Percentiles rank a stretch among this genome's conserved stretches.
These are phyloP conservation scores for Heimioporus sp. DNA, from an alignment of 768 basidiomycete species.

Conservation along the genomic window DNA sequence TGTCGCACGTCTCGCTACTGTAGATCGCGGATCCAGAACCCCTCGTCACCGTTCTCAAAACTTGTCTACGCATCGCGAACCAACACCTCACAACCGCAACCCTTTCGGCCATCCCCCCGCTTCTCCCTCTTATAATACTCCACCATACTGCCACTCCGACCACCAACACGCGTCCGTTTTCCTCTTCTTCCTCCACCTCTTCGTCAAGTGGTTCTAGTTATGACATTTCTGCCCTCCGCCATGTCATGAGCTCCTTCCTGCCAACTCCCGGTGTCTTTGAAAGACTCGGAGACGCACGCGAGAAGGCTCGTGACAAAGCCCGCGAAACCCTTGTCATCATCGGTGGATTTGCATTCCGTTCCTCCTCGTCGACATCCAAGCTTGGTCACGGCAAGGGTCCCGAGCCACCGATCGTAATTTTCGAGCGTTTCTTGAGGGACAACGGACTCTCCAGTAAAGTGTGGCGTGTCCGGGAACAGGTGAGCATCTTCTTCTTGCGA, in stretches of 20 bases:
- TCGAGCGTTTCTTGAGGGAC: conserved; percentile 73
- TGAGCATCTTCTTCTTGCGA: conserved; percentile 31
- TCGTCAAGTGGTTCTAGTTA: conserved; percentile 41
- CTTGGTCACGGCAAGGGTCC: conserved; percentile 55
- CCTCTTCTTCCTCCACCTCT: conserved; percentile 53
- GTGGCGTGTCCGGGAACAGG: conserved; percentile 86
- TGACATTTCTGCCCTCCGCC: conserved; percentile 62
- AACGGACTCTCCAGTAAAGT: conserved; percentile 76
- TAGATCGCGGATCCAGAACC: conserved; percentile 75
- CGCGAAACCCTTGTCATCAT: conserved; percentile 73
- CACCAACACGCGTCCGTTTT: conserved; percentile 36
- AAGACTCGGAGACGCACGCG: conserved; percentile 75
- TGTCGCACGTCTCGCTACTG: conserved; percentile 7
- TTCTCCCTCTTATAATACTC: conserved; percentile 62
- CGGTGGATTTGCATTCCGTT: conserved; percentile 68
- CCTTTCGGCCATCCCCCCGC: conserved; percentile 62
- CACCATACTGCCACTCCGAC: conserved; percentile 30
- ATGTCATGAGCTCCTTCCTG: conserved; percentile 65
- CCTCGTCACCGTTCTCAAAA: conserved; percentile 66
- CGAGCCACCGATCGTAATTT: conserved; percentile 66
- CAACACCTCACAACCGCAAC: conserved; percentile 80
- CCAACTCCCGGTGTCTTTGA: conserved; percentile 78
- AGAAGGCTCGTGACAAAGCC: conserved; percentile 69
- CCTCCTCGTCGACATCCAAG: conserved; percentile 45
- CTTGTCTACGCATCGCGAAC: conserved; percentile 77